phyloP scores from a whole-genome alignment of 306 rosid genomes.

The Cicer judaicum region DNA sequence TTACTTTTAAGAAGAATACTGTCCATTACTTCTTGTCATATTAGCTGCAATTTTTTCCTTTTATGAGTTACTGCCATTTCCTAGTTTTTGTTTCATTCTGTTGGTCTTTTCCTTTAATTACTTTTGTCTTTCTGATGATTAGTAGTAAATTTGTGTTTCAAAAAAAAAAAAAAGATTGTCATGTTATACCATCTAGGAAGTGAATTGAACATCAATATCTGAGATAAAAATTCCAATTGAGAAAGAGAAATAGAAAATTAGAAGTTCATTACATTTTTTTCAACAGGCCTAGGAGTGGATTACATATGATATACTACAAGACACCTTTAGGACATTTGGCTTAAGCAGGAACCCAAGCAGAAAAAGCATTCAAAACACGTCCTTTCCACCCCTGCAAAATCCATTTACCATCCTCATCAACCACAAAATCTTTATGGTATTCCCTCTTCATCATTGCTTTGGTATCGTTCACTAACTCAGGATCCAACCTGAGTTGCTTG shows the following conservation, averaged over 20 bases:
- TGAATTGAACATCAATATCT: conserved; percentile 26
- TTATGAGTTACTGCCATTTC: conserved; percentile 1
- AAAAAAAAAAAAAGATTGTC: not conserved
- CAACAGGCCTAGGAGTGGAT: conserved; percentile 16
- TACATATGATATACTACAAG: conserved; percentile 17
- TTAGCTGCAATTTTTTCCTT: not conserved
- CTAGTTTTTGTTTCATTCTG: not conserved
- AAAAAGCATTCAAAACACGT: conserved; percentile 63
- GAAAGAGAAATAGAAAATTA: not conserved
- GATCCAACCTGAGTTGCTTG: conserved; percentile 60
- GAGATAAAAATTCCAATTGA: not conserved
- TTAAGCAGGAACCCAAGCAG: conserved; percentile 74
- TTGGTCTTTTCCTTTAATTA: not conserved
- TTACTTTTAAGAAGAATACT: not conserved
- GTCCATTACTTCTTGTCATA: not conserved
- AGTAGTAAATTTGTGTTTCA: conserved; percentile 18
- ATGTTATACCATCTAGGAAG: conserved; percentile 27
- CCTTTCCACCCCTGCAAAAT: conserved; percentile 91
- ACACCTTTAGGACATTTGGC: not conserved
- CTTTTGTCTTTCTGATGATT: not conserved
- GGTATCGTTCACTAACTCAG: conserved; percentile 51
- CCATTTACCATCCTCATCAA: conserved; percentile 76
- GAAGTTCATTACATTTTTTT: not conserved
- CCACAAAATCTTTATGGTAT: conserved; percentile 70
- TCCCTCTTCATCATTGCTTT: conserved; percentile 57